phyloP scores from a whole-genome alignment of 2,329 filamentous ascomycete species.

The Aspergillus pseudoglaucus region DNA sequence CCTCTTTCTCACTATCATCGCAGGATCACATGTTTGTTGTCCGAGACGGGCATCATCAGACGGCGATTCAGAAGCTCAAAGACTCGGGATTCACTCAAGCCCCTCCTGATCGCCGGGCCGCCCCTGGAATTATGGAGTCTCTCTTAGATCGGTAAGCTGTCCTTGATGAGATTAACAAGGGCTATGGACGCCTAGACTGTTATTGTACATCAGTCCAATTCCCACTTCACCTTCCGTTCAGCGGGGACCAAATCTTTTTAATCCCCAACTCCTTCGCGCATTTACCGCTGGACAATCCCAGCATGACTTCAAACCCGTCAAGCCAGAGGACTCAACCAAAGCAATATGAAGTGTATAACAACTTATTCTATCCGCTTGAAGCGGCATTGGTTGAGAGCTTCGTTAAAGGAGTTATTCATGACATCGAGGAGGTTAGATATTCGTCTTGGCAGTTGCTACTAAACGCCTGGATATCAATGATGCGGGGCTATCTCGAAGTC shows the following conservation, averaged over 20 bases:
- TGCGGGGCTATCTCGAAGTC: conserved; percentile 19
- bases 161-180: not conserved
- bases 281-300: conserved; percentile 2
- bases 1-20: not conserved
- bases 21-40: conserved; percentile 5
- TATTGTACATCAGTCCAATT: conserved; percentile 7
- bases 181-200: conserved; percentile 3
- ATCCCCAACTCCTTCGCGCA: conserved; percentile 8
- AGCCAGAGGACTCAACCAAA: not conserved
- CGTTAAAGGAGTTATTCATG: conserved; percentile 15
- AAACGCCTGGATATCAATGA: conserved; percentile 17
- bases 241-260: conserved; percentile 4
- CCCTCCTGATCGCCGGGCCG: conserved; percentile 5
- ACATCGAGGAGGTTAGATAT: conserved; percentile 10
- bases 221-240: conserved; percentile 1
- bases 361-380: conserved; percentile 7
- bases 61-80: conserved; percentile 4
- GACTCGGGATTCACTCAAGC: conserved; percentile 6
- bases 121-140: conserved; percentile 6
- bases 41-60: conserved; percentile 6
- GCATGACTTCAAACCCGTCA: conserved; percentile 1
- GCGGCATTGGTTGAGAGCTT: conserved; percentile 5
- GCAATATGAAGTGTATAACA: conserved; percentile 7
- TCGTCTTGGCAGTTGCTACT: conserved; percentile 15
- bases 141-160: conserved; percentile 6